Percentiles rank a stretch among this genome's conserved stretches.
Conservation (phyloP, 305 asterid species). For the Fraxinus sp. region DNA sequence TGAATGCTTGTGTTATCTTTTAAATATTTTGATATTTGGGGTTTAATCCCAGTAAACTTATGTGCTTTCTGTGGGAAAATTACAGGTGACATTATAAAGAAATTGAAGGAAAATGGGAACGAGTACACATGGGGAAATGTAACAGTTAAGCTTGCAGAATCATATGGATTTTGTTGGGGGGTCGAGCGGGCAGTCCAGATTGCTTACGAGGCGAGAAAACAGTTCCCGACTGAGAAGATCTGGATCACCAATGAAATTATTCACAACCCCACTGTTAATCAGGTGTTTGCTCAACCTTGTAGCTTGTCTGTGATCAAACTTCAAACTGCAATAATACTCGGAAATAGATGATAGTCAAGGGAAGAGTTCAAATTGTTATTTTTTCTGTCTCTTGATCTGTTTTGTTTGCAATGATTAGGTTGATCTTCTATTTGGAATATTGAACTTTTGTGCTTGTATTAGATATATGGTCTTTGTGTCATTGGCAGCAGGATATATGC, state of each 20-base stretch:
- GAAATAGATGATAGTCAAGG: constrained; percentile 5
- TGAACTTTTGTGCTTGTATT: not conserved
- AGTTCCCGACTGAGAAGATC: constrained; percentile 74
- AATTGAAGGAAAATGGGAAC: constrained; percentile 73
- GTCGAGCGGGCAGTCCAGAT: constrained; percentile 98
- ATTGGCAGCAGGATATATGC: not conserved
- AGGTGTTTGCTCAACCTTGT: constrained; percentile 42
- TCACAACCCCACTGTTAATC: constrained; percentile 94
- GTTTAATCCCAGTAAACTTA: not conserved
- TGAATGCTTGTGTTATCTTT: not conserved
- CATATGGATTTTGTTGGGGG: constrained; percentile 99
- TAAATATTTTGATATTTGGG: not conserved
- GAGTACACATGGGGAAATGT: constrained; percentile 92
- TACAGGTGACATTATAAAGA: constrained; percentile 83
- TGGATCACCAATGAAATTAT: constrained; percentile 94
- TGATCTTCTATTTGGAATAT: not conserved
- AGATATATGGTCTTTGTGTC: not conserved
- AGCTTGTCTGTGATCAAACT: not conserved
- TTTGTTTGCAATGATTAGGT: constrained; percentile 9
- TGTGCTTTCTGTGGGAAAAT: constrained; percentile 22
- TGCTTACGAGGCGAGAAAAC: constrained; percentile 92
- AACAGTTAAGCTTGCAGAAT: constrained; percentile 86
- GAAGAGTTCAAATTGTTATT: not conserved
- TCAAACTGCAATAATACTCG: not conserved
- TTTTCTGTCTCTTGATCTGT: not conserved